These are phyloP conservation scores for Urtica urens DNA, from an alignment of 306 rosid species.

Conservation along the genomic window DNA sequence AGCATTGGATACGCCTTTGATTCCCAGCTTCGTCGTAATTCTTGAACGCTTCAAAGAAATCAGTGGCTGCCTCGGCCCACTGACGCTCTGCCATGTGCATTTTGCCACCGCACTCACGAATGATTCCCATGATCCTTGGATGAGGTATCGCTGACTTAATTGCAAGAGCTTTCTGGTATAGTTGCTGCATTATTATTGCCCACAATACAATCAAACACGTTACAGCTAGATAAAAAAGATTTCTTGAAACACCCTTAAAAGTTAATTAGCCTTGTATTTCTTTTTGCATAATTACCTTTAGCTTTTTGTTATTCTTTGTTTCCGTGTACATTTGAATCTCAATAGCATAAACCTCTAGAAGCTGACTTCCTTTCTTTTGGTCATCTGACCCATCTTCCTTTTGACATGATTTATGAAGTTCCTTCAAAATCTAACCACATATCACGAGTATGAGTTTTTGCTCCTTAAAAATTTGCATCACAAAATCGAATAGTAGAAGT, in stretches of 20 bases:
- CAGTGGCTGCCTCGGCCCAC: constrained; percentile 98
- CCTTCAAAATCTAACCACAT: constrained; percentile 65
- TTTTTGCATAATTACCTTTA: constrained; percentile 47
- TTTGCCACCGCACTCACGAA: constrained; percentile 97
- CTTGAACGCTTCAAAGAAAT: constrained; percentile 94
- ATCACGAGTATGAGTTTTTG: constrained; percentile 23
- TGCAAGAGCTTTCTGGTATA: constrained; percentile 91
- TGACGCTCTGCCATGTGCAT: constrained; percentile 99
- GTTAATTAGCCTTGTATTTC: neutral
- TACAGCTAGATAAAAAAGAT: no score
- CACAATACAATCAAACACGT: constrained; percentile 16
- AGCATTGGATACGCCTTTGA: constrained; percentile 93
- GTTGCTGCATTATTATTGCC: constrained; percentile 76
- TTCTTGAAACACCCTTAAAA: no score
- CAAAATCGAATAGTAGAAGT: neutral
- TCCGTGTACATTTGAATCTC: constrained; percentile 98
- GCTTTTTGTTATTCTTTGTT: constrained; percentile 95
- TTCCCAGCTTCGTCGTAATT: constrained; percentile 96
- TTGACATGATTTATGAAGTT: constrained; percentile 89
- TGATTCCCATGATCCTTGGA: constrained; percentile 98
- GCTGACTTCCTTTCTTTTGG: constrained; percentile 98
- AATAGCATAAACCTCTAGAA: constrained; percentile 85
- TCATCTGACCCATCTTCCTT: constrained; percentile 95
- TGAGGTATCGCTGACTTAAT: constrained; percentile 98
- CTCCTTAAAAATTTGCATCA: neutral